phyloP scores from a whole-genome alignment of 2,329 filamentous ascomycete genomes.

The Grosmannia serpens region DNA sequence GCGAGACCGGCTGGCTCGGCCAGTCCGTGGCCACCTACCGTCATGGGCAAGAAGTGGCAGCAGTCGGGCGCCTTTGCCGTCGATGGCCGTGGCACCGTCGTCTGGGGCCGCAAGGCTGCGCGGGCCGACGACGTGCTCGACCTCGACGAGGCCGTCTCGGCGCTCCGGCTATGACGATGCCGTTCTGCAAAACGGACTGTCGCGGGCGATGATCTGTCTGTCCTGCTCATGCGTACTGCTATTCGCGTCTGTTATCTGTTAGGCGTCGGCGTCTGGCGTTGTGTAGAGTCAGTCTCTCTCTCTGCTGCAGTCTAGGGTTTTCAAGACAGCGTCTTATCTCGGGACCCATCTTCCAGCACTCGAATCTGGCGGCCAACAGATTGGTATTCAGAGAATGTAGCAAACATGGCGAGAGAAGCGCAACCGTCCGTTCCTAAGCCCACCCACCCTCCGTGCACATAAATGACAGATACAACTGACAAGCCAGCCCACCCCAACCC shows the following conservation, averaged over 20 bases:
- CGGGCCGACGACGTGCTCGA: slow-evolving; percentile 40
- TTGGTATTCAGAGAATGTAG: not conserved
- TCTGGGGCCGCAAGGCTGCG: slow-evolving; percentile 37
- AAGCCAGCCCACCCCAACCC: not conserved
- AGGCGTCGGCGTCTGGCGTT: too few species aligned
- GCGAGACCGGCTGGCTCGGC: slow-evolving; percentile 43
- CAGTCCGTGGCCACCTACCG: slow-evolving; percentile 36
- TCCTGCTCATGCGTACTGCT: too few species aligned
- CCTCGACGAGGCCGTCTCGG: slow-evolving; percentile 34
- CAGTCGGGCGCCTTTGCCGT: slow-evolving; percentile 40
- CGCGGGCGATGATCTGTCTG: too few species aligned
- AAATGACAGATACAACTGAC: not conserved
- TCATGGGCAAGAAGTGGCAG: slow-evolving; percentile 46
- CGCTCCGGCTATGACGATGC: slow-evolving; percentile 20
- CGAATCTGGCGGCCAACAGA: not conserved
- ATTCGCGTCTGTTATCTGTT: too few species aligned
- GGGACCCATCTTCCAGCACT: not conserved
- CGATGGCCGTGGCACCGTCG: slow-evolving; percentile 35
- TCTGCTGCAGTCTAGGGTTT: too few species aligned
- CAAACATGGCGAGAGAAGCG: not conserved
- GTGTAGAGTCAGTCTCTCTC: too few species aligned
- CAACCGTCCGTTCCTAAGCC: not conserved
- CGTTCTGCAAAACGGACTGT: too few species aligned
- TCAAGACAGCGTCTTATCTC: not conserved
- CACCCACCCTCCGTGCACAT: not conserved